Evolutionary conservation across 257 asterid species (phyloP).

Genomic region (Osmanthus fragrans): DNA sequence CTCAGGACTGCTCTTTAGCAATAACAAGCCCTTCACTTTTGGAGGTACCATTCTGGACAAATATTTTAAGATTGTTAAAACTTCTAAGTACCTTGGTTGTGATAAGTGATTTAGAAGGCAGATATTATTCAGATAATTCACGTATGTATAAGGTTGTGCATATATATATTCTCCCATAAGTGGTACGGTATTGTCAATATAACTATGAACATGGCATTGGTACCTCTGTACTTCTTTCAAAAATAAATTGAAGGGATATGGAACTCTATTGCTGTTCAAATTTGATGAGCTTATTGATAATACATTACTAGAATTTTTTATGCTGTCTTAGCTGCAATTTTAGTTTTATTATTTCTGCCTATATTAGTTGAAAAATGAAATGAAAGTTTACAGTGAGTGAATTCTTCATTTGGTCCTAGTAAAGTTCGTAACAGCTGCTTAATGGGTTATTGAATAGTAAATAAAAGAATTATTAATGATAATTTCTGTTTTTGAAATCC

Average conservation of each 20-base stretch:
- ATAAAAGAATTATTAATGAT: not conserved
- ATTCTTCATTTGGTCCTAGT: constrained; percentile 9
- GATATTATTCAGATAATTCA: constrained; percentile 3
- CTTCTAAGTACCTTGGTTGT: not conserved
- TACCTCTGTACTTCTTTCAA: not conserved
- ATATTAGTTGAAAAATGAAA: constrained; percentile 3
- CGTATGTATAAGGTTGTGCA: not conserved
- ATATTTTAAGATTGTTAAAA: not conserved
- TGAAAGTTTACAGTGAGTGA: not conserved
- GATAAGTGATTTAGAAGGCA: not conserved
- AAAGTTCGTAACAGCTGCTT: not conserved
- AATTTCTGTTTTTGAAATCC: constrained; percentile 13
- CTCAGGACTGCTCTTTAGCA: constrained; percentile 40
- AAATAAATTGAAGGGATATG: not conserved
- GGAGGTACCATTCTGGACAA: constrained; percentile 44
- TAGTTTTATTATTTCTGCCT: not conserved
- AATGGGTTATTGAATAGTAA: constrained; percentile 11
- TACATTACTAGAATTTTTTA: not conserved
- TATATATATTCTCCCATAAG: not conserved
- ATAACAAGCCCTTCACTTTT: constrained; percentile 41
- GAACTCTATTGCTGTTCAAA: not conserved
- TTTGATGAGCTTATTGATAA: not conserved
- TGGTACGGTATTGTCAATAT: not conserved
- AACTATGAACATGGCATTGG: not conserved
- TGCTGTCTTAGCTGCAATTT: not conserved